Evolutionary conservation across 2,329 filamentous ascomycete species (phyloP).

Genomic region (Aureobasidium musti): DNA sequence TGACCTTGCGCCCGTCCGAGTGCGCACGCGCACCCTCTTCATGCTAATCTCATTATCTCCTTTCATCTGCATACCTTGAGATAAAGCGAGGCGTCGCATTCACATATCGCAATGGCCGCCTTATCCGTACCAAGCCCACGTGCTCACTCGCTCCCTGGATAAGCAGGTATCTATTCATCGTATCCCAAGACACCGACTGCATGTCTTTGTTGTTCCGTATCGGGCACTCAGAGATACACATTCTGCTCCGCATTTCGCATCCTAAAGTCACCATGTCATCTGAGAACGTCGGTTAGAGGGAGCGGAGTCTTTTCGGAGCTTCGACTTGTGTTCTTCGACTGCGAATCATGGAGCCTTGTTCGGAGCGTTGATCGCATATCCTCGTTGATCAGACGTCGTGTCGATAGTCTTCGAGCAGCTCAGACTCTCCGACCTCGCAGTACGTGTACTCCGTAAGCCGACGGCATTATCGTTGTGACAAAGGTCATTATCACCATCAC

Average conservation of each 20-base stretch:
- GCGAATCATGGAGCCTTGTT: conserved; percentile 3
- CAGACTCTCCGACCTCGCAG: conserved; percentile 16
- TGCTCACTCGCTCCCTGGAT: neutral
- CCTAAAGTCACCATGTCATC: neutral
- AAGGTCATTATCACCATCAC: neutral
- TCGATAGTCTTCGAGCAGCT: neutral
- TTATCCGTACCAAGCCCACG: conserved; percentile 20
- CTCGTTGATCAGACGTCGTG: neutral
- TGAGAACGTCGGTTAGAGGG: neutral
- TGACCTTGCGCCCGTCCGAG: neutral
- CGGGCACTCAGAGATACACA: conserved; percentile 7
- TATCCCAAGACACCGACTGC: neutral
- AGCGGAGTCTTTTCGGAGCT: neutral
- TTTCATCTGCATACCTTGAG: conserved; percentile 23
- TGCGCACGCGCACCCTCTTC: neutral
- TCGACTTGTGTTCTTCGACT: neutral
- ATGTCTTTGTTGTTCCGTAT: neutral
- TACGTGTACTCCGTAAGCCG: no score
- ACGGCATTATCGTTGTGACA: neutral
- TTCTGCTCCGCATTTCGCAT: neutral
- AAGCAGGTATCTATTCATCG: conserved; percentile 1
- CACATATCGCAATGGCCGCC: conserved; percentile 2
- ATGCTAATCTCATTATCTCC: conserved; percentile 2
- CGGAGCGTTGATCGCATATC: neutral
- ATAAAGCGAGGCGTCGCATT: conserved; percentile 7